Evolutionary conservation across 1,284 basidiomycete genomes (phyloP).

Genomic region (Dichomitus squalens): DNA sequence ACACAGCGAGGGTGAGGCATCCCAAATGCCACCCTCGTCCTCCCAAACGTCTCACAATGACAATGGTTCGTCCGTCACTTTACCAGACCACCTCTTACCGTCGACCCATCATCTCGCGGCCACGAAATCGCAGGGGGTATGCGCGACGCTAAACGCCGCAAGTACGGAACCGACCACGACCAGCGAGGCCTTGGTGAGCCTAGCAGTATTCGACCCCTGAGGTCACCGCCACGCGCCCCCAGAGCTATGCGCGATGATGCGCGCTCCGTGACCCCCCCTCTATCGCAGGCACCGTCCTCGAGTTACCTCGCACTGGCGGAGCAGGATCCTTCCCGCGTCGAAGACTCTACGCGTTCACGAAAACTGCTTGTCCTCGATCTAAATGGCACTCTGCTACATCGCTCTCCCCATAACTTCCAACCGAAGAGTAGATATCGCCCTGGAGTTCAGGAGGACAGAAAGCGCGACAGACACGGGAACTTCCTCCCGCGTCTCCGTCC

Average conservation of each 20-base stretch:
- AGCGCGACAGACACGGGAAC: slow-evolving; percentile 12
- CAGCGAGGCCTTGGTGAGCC: neutral
- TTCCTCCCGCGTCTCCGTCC: slow-evolving; percentile 39
- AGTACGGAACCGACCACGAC: neutral
- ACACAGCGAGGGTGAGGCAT: slow-evolving; percentile 17
- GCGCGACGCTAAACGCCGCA: neutral
- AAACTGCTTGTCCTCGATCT: slow-evolving; percentile 83
- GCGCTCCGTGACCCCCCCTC: slow-evolving; percentile 29
- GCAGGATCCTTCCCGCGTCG: slow-evolving; percentile 29
- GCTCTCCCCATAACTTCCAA: slow-evolving; percentile 44
- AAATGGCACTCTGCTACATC: slow-evolving; percentile 81
- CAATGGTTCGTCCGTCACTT: slow-evolving; percentile 15
- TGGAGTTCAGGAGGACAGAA: slow-evolving; percentile 7
- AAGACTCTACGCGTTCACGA: slow-evolving; percentile 40
- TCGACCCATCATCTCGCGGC: slow-evolving; percentile 12
- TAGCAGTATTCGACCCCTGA: neutral
- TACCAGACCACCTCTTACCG: neutral
- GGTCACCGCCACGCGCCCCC: slow-evolving; percentile 13
- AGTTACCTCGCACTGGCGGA: slow-evolving; percentile 32
- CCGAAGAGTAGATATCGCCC: slow-evolving; percentile 24
- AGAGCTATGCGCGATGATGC: slow-evolving; percentile 7
- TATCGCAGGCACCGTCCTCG: slow-evolving; percentile 29
- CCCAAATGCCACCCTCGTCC: slow-evolving; percentile 14
- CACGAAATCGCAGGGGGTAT: neutral
- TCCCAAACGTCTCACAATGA: slow-evolving; percentile 13